phyloP scores from a whole-genome alignment of 768 basidiomycete species.

The Peribolospora kevripleyi region DNA sequence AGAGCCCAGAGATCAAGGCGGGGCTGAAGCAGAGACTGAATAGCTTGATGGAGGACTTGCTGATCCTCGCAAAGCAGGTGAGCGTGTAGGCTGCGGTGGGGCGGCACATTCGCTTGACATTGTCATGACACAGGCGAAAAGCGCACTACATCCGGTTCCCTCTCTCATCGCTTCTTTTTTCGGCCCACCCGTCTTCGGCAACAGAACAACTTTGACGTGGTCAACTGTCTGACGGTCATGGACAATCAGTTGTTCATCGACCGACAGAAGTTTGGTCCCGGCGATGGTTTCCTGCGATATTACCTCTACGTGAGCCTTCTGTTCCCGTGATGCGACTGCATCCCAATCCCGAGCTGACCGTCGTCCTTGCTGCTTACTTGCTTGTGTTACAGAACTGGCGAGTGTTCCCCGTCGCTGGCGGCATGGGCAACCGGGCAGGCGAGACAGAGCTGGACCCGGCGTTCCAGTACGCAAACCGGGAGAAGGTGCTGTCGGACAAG shows the following conservation, averaged over 20 bases:
- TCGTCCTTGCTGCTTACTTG: background rate
- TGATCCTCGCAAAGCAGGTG: slow-evolving; percentile 48
- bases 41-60: slow-evolving; percentile 49
- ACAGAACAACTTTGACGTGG: slow-evolving; percentile 71
- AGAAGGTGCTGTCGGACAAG: slow-evolving; percentile 2
- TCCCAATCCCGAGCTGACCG: background rate
- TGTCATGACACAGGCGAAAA: no score
- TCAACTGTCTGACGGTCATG: slow-evolving; percentile 86
- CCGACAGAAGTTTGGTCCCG: slow-evolving; percentile 83
- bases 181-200: background rate
- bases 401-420: slow-evolving; percentile 52
- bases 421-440: slow-evolving; percentile 8
- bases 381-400: slow-evolving; percentile 56
- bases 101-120: background rate
- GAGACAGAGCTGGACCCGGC: slow-evolving; percentile 27
- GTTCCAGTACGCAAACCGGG: slow-evolving; percentile 28
- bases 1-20: slow-evolving; percentile 36
- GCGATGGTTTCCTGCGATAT: slow-evolving; percentile 69
- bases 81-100: slow-evolving; percentile 5
- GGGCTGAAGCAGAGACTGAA: slow-evolving; percentile 43
- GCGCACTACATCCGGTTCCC: background rate
- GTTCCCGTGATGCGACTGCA: slow-evolving; percentile 7
- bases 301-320: slow-evolving; percentile 6
- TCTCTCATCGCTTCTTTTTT: background rate
- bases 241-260: slow-evolving; percentile 64